Evolutionary conservation across 2,329 filamentous ascomycete species (phyloP), one percentile per base, ranked within the genome.

Genomic region (Aspergillus spinulosporus): DNA sequence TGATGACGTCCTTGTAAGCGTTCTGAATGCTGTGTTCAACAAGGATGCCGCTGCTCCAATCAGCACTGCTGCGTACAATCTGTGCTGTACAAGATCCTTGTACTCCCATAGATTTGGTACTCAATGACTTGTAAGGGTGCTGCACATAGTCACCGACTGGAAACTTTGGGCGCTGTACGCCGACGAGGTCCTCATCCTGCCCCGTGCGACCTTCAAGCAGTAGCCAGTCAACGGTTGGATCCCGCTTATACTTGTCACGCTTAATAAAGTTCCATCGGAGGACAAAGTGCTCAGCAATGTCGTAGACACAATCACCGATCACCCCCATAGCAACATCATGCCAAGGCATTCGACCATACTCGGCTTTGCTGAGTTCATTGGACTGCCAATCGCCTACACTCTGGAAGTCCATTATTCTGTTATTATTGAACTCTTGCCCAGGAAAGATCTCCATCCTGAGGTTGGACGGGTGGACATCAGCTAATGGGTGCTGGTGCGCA

Each of bases 361-460:
- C 90, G 2, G 88, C 86, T 75, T 97, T 97, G 72, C 87, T 91
- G 12, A 97, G 79, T 71, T 96, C 91, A 63, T 99, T 97, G 49
- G 88, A 84, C 73, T 94, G 91, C 93, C 93, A 97, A 68, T 97
- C 88, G 31, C 89, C 74, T 1, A 97, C 94, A 32, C 88, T 88
- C 65, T 97, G 83, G 71, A 97, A 99, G 68, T 99, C 94, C 88
- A 96, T 89, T 64, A 97, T 87, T 36, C 93, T 86, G 72, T 96
- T 97, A 74, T 97, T 97, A 74, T 97, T 97, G 79, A 95, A 97
- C 67, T 99, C 94, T 70, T 99, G 94, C 0, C 94, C 94, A 0
- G 94, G 92, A 81, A 91, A 99, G 15, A 97, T 81, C 72, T 97
- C 92, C 53, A 92, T 85, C 11, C 84, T 80, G 14, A 96, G 84